Evolutionary conservation across 2,329 filamentous ascomycete species (phyloP), one percentile per base, ranked within the genome.

Genomic region (Colletotrichum limetticola): DNA sequence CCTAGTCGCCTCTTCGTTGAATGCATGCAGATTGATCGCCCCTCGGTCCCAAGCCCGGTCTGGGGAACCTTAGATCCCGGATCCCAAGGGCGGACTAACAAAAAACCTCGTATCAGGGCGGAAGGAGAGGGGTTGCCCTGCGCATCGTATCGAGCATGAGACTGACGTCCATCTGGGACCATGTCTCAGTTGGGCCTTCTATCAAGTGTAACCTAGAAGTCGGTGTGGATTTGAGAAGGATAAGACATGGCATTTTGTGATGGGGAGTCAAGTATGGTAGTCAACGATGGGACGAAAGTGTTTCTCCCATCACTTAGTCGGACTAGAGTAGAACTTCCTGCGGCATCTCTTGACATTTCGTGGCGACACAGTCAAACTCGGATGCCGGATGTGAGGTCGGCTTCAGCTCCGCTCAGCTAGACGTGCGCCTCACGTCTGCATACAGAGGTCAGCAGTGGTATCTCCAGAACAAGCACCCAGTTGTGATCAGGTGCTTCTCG

Each of bases 141-240:
- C 46, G 12, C 16, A n/a, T 26, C 62, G 32, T 9, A 26, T 11
- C 19, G 22, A 59, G 8, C 22, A 53, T 37, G 22, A 24, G 6
- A 14, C 49, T 49, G 35, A 52, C 28, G 49, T 56, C 19, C 11
- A 11, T 12, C 2, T 19, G 28, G 24, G 11, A 14, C n/a, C 6
- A 61, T 69, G 65, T 72, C 69, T 72, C 69, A 68, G 37, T 22
- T 22, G 16, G 4, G 8, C 52, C 1, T 58, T 52, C 14, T 58
- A 37, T 22, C 12, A 22, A 14, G 19, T 63, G 52, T 62, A 28
- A 58, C 28, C 35, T 63, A 60, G n/a, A 14, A 28, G 42, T 46
- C 42, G 19, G 42, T 46, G 42, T 46, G 42, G 42, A n/a, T 19
- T 46, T 46, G 16, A 8, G 42, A 46, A 42, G 42, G 42, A n/a